phyloP scores from a whole-genome alignment of 148 eudicot genomes.

The Chenopodium suecicum region DNA sequence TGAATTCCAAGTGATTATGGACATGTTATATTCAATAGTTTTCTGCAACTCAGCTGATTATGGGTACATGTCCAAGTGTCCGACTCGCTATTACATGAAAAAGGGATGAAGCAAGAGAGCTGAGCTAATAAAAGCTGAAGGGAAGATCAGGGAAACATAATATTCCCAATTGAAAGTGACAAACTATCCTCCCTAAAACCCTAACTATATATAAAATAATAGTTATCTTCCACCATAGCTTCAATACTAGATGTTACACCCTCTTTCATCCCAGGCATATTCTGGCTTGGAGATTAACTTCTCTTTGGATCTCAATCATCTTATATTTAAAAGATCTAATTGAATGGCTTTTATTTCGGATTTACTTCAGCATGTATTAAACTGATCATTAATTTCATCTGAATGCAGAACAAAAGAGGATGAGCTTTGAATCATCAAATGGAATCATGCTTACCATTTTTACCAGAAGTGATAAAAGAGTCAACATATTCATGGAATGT shows the following conservation, averaged over 20 bases:
- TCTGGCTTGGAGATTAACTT: neutral
- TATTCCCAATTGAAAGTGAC: neutral
- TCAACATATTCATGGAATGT: constrained; percentile 59
- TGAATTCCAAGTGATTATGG: neutral
- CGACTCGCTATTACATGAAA: neutral
- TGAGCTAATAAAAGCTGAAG: too few species aligned
- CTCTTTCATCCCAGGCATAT: neutral
- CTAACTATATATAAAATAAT: neutral
- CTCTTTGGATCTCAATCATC: too few species aligned
- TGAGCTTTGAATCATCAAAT: neutral
- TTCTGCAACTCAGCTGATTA: neutral
- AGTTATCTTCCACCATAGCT: neutral
- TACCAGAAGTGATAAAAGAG: constrained; percentile 67
- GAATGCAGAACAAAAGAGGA: neutral
- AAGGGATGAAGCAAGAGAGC: neutral
- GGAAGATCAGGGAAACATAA: neutral
- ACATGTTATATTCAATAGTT: neutral
- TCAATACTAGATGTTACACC: neutral
- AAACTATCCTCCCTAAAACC: neutral
- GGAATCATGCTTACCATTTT: constrained; percentile 63
- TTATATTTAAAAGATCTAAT: neutral
- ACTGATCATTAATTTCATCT: neutral
- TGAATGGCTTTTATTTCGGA: neutral
- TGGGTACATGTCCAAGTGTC: too few species aligned
- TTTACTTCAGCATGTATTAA: neutral